Conservation (phyloP, 192 early-diverging fungal genomes). For the Entomortierella chlamydospora region DNA sequence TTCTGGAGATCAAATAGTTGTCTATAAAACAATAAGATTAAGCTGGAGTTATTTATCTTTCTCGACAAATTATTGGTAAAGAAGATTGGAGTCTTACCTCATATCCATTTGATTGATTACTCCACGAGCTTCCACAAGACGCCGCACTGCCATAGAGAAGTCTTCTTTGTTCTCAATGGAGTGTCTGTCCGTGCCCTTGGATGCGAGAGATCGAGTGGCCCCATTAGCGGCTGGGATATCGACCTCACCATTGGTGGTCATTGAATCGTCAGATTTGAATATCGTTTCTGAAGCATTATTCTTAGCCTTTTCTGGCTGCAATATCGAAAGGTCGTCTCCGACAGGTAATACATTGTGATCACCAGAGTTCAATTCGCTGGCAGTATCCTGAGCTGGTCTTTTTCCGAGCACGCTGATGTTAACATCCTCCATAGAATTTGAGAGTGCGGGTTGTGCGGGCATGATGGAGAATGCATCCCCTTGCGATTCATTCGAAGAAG, state of each 20-base stretch:
- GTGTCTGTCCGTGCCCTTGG: not conserved
- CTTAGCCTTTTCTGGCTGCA: no score
- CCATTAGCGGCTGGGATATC: not conserved
- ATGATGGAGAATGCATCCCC: not conserved
- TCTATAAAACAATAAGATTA: conserved; percentile 12
- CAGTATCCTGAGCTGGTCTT: not conserved
- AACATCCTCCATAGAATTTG: not conserved
- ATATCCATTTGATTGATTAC: conserved; percentile 16
- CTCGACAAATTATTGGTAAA: no score
- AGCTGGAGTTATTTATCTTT: no score
- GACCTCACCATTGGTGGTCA: not conserved
- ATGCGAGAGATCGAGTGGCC: not conserved
- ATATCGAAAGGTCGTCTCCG: no score
- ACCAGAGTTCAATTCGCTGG: not conserved
- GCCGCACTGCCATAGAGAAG: conserved; percentile 8
- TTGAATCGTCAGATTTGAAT: not conserved
- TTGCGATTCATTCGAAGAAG: not conserved
- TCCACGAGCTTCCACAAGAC: conserved; percentile 22
- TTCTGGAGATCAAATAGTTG: conserved; percentile 36
- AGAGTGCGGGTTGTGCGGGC: not conserved
- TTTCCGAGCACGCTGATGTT: not conserved
- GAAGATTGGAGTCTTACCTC: conserved; percentile 6
- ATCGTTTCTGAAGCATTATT: no score
- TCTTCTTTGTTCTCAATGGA: conserved; percentile 13
- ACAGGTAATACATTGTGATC: not conserved